Base-by-base conservation (phyloP, 148 eudicot species). In the Vaccinium corymbosum region DNA sequence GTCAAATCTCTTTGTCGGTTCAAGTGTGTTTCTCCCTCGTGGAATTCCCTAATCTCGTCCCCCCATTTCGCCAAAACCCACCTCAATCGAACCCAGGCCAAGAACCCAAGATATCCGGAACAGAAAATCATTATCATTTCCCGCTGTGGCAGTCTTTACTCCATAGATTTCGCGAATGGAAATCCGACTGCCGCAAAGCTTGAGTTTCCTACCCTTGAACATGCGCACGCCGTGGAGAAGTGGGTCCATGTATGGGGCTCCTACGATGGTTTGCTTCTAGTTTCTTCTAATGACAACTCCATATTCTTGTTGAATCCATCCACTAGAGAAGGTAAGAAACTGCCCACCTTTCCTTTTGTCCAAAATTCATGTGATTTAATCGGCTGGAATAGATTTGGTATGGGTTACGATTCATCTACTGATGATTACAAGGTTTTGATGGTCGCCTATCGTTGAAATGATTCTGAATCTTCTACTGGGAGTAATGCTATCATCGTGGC, bases 361-460 rank as follows among this genome's bases (percentile, higher is more conserved):
- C 35, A 1, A 32, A 32, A 32, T 32, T 29, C 32, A 29, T 29
- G 32, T 29, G 32, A 29, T 29, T 29, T 29, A 29, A 29, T 29
- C 32, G 0, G 32, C 32, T 29, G 32, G 32, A 29, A 29, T 32
- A 32, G 1, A 32, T 13, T 0, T 32, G 74, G 38, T 12, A 3
- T 70, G 0, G 46, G 74, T 70, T 70, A 25, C 2, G 74, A 70
- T 29, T 70, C 74, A 3, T 70, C 17, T 16, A 70, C 46, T 0
- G 74, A 70, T 29, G 74, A 70, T 70, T 70, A 70, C 46, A 70
- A 70, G 46, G 74, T 70, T 70, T 6, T 32, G 74, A 70, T 70
- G 74, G 2, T 70, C 16, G 4, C 74, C 4, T 29, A 32, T 6
- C 1, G 0, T 57, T 0, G 35, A 0, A 32, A 1, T 32, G 35